A percentile compares a stretch with the other conserved stretches of the same genome.
phyloP scores from a whole-genome alignment of 2,329 filamentous ascomycete genomes.

The Nemania serpens region DNA sequence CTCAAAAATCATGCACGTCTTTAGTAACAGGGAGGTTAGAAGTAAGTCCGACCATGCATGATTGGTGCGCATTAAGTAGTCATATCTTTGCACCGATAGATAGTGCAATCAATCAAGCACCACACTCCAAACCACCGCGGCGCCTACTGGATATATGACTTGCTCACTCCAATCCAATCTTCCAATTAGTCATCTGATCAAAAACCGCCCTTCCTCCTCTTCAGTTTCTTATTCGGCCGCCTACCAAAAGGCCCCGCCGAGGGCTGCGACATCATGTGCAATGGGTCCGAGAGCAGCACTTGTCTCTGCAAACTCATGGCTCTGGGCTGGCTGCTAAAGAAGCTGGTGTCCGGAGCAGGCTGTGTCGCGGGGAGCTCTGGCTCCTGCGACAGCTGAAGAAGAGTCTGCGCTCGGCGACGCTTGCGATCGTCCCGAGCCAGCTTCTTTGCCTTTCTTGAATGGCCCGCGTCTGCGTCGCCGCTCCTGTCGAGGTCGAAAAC shows the following conservation, averaged over 20 bases:
- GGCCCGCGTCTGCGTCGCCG: constrained; percentile 35
- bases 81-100: no score
- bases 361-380: constrained; percentile 38
- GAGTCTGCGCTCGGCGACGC: constrained; percentile 38
- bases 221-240: constrained; percentile 39
- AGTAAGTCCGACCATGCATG: no score
- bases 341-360: constrained; percentile 31
- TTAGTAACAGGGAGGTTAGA: no score
- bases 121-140: neutral
- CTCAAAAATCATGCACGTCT: no score
- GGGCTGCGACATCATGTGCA: constrained; percentile 42
- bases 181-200: constrained; percentile 16
- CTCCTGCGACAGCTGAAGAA: constrained; percentile 36
- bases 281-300: constrained; percentile 30
- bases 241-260: constrained; percentile 37
- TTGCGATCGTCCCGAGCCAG: constrained; percentile 38
- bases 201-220: constrained; percentile 41
- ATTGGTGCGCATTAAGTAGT: no score
- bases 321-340: constrained; percentile 37
- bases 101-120: no score
- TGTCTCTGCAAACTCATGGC: constrained; percentile 32
- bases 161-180: neutral
- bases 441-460: constrained; percentile 34
- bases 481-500: constrained; percentile 39
- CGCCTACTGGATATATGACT: neutral